These are phyloP conservation scores for Ricinus communis DNA, from an alignment of 345 rosid species.

Conservation along the genomic window DNA sequence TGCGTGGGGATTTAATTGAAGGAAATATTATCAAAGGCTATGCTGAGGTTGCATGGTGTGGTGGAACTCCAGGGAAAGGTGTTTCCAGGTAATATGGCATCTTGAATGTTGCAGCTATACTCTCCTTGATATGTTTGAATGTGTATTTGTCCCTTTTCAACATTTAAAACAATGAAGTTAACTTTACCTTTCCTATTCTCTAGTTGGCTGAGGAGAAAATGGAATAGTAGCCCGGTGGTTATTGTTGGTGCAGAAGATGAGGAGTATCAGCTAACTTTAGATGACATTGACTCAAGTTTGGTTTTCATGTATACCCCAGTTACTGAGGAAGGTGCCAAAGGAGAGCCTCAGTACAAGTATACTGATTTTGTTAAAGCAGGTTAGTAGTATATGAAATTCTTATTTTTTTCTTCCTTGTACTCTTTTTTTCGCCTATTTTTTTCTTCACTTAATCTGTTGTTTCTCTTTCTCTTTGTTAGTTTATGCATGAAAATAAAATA, in stretches of 20 bases:
- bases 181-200: conserved; percentile 20
- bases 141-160: neutral
- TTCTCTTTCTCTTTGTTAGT: neutral
- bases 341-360: conserved; percentile 93
- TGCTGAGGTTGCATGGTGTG: conserved; percentile 95
- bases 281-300: conserved; percentile 90
- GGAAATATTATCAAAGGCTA: conserved; percentile 69
- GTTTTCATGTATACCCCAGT: conserved; percentile 98
- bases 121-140: neutral
- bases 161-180: neutral
- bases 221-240: conserved; percentile 92
- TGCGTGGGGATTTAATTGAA: conserved; percentile 79
- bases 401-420: neutral
- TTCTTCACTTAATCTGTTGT: neutral
- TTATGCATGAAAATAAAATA: neutral
- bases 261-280: conserved; percentile 69
- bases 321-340: conserved; percentile 90
- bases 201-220: conserved; percentile 93
- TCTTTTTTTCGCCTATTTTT: neutral
- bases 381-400: conserved; percentile 23
- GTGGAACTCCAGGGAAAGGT: conserved; percentile 92
- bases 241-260: conserved; percentile 88
- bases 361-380: conserved; percentile 98
- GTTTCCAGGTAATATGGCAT: conserved; percentile 67
- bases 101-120: neutral